Evolutionary conservation across 2,329 filamentous ascomycete species (phyloP).

Genomic region (Trichoderma atrobrunneum): DNA sequence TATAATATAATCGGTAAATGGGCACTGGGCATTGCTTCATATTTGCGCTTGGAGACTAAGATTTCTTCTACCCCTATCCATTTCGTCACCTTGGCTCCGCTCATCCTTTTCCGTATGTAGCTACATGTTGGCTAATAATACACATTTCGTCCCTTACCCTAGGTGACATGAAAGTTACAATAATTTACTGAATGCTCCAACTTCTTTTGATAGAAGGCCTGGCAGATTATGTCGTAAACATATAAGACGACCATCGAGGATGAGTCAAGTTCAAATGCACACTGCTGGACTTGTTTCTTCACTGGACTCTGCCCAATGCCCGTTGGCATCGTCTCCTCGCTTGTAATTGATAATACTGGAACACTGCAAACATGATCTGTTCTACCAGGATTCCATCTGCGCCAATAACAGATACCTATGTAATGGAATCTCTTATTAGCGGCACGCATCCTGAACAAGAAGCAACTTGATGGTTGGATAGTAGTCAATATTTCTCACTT

Average conservation of each 20-base stretch:
- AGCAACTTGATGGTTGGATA: no score
- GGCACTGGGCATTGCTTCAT: background rate
- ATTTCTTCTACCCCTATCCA: background rate
- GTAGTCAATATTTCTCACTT: no score
- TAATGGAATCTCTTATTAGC: background rate
- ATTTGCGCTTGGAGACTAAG: background rate
- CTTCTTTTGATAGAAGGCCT: background rate
- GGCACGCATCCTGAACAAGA: no score
- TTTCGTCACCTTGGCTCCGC: background rate
- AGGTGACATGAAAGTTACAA: background rate
- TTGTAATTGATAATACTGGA: background rate
- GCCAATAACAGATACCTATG: background rate
- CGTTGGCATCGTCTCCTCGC: background rate
- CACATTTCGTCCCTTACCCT: accelerated
- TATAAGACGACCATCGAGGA: background rate
- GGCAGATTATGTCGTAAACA: background rate
- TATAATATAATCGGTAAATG: background rate
- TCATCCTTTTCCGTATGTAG: background rate
- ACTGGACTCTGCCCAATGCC: background rate
- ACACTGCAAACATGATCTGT: background rate
- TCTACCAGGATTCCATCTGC: background rate
- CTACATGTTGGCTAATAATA: background rate
- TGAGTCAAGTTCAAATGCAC: background rate
- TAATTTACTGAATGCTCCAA: background rate
- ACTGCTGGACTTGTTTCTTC: background rate